Percentiles rank a stretch among this genome's conserved stretches.
Conservation (phyloP, 768 basidiomycete genomes). For the Mycena alexandri region DNA sequence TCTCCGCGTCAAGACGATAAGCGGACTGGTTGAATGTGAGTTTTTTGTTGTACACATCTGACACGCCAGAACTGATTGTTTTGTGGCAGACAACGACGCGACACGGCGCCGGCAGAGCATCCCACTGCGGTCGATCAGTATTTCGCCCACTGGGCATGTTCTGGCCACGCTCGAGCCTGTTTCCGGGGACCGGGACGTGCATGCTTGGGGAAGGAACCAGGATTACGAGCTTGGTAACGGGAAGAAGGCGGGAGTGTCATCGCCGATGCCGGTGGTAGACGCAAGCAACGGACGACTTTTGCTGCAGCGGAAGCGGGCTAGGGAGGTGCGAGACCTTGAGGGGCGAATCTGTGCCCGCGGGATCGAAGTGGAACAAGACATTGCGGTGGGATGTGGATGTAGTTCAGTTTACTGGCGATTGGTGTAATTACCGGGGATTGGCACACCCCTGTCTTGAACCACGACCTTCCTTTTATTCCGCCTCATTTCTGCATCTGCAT, state of each 20-base stretch:
- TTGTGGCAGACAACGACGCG: slow-evolving; percentile 72
- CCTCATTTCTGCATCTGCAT: slow-evolving; percentile 30
- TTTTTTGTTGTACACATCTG: slow-evolving; percentile 17
- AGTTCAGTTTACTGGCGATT: slow-evolving; percentile 76
- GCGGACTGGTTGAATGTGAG: slow-evolving; percentile 90
- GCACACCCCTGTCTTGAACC: slow-evolving; percentile 26
- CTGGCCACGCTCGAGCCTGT: slow-evolving; percentile 78
- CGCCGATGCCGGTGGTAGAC: slow-evolving; percentile 68
- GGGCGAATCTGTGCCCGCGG: slow-evolving; percentile 72
- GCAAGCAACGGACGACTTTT: slow-evolving; percentile 68
- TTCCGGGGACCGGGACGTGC: slow-evolving; percentile 72
- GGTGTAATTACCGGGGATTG: neutral
- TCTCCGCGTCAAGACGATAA: slow-evolving; percentile 80
- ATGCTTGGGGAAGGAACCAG: slow-evolving; percentile 81
- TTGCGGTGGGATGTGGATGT: slow-evolving; percentile 71
- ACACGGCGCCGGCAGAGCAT: slow-evolving; percentile 73
- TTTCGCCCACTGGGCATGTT: slow-evolving; percentile 84
- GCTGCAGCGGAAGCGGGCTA: slow-evolving; percentile 64
- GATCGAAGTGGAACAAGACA: slow-evolving; percentile 74
- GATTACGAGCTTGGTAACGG: slow-evolving; percentile 84
- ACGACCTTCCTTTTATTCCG: slow-evolving; percentile 22
- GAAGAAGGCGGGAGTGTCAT: slow-evolving; percentile 68
- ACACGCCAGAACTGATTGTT: slow-evolving; percentile 15
- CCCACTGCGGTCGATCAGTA: slow-evolving; percentile 68
- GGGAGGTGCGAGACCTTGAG: slow-evolving; percentile 67